Evolutionary conservation across 2,329 filamentous ascomycete genomes (phyloP).

Genomic region (Tolypocladium guangdongense): DNA sequence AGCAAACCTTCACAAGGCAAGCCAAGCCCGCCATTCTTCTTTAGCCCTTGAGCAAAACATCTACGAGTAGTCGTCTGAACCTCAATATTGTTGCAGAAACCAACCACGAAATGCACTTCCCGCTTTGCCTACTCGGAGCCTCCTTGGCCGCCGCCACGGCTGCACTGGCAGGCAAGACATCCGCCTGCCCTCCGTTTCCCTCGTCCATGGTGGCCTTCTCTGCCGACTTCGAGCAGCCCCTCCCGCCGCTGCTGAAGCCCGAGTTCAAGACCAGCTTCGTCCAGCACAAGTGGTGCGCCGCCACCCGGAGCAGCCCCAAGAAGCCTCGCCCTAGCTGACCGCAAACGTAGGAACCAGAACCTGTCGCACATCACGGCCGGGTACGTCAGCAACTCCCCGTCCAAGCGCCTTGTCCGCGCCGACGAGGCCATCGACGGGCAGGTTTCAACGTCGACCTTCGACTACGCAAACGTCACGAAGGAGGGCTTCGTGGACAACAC

Average conservation of each 20-base stretch:
- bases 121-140: not conserved
- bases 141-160: not conserved
- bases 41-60: not conserved
- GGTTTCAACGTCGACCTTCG: slow-evolving; percentile 20
- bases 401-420: slow-evolving; percentile 15
- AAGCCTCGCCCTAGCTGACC: not conserved
- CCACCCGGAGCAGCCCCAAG: not conserved
- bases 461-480: slow-evolving; percentile 23
- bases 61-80: not conserved
- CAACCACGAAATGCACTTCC: not conserved
- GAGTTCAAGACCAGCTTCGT: slow-evolving; percentile 22
- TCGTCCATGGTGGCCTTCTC: slow-evolving; percentile 17
- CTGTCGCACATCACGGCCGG: slow-evolving; percentile 26
- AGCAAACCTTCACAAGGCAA: not conserved
- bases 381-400: slow-evolving; percentile 23
- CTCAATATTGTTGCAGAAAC: not conserved
- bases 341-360: slow-evolving; percentile 19
- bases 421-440: slow-evolving; percentile 18
- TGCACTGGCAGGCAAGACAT: not conserved
- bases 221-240: slow-evolving; percentile 18
- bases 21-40: not conserved
- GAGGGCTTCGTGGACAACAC: slow-evolving; percentile 25
- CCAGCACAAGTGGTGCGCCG: slow-evolving; percentile 26
- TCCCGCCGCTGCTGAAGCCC: slow-evolving; percentile 18
- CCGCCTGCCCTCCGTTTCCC: slow-evolving; percentile 12